Evolutionary conservation across 2,329 filamentous ascomycete genomes (phyloP).

Genomic region (Periconia digitata): DNA sequence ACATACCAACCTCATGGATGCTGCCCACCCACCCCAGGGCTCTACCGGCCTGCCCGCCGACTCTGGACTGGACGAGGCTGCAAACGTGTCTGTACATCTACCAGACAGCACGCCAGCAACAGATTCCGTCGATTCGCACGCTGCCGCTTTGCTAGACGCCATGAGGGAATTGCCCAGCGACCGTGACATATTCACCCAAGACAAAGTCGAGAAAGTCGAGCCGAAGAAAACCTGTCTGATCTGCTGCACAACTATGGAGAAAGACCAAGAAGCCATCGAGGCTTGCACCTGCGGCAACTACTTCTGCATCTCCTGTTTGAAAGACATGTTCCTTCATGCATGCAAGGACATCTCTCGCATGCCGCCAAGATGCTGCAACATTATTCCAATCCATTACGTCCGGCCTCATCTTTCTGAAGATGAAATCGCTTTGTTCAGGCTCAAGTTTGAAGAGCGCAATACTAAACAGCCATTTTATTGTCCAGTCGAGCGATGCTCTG

Average conservation of each 20-base stretch:
- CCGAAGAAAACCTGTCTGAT: slow-evolving; percentile 21
- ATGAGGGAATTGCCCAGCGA: slow-evolving; percentile 1
- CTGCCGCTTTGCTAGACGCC: not conserved
- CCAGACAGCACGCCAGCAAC: not conserved
- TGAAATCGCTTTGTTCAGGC: slow-evolving; percentile 41
- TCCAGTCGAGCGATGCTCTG: slow-evolving; percentile 51
- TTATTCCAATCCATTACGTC: slow-evolving; percentile 47
- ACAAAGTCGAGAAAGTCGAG: not conserved
- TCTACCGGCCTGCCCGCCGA: no score
- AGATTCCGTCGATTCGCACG: not conserved
- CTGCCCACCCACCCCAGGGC: not conserved
- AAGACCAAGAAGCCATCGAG: slow-evolving; percentile 13
- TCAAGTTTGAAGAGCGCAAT: slow-evolving; percentile 52
- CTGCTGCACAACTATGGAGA: slow-evolving; percentile 19
- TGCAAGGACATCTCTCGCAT: slow-evolving; percentile 44
- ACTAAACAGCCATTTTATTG: slow-evolving; percentile 53
- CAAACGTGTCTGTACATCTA: no score
- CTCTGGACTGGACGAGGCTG: no score
- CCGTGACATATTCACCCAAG: not conserved
- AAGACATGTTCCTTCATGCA: slow-evolving; percentile 45
- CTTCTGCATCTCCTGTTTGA: slow-evolving; percentile 44
- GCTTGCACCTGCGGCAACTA: slow-evolving; percentile 39
- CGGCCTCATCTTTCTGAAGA: slow-evolving; percentile 37
- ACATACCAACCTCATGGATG: slow-evolving; percentile 5
- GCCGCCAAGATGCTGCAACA: slow-evolving; percentile 50